Evolutionary conservation across 1,284 basidiomycete genomes (phyloP), one percentile per base, ranked within the genome.

Genomic region (Athelia sp.): DNA sequence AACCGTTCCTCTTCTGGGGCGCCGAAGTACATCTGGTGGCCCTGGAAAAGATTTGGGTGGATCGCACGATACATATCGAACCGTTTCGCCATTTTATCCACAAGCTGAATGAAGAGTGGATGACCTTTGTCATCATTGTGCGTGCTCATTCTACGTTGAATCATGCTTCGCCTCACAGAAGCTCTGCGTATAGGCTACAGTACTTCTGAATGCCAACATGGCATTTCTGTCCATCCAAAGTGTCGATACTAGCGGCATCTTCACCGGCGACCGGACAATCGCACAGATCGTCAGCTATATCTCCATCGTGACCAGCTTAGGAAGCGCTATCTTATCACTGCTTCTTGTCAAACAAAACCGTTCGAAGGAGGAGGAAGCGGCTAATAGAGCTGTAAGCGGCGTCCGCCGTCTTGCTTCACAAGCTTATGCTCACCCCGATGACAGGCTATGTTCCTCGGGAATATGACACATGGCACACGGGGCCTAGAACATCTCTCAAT

Each of bases 91-190:
- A 62, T 3, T 74, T 73, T 38, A 68, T 79, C 10, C 54, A 59
- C 6, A 73, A 70, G 47, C 57, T 81, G 23, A 69, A 67, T 13
- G 56, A 59, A 1, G 77, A 84, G 52, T 78, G 81, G 74, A 63
- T 66, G 45, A 73, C 76, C 36, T 73, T 73, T 49, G 68, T 74
- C 23, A 65, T 81, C 11, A 72, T 71, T 51, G 80, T 81, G 50
- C 6, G 15, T 40, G 6, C 19, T 40, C 36, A n/a, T n/a, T n/a
- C n/a, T 13, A n/a, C 15, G 19, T 40, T 6, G n/a, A 40, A 17
- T 9, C n/a, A 8, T 40, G 6, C 9, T 17, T n/a, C 6, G 36
- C n/a, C 15, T n/a, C 15, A 40, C n/a, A 6, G 6, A 6, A 22
- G 42, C 24, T 4, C 4, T 6, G 26, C 26, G 26, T 49, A 14